phyloP scores from a whole-genome alignment of 176 grass and related monocot genomes.

The Echinochloa phyllopogon region DNA sequence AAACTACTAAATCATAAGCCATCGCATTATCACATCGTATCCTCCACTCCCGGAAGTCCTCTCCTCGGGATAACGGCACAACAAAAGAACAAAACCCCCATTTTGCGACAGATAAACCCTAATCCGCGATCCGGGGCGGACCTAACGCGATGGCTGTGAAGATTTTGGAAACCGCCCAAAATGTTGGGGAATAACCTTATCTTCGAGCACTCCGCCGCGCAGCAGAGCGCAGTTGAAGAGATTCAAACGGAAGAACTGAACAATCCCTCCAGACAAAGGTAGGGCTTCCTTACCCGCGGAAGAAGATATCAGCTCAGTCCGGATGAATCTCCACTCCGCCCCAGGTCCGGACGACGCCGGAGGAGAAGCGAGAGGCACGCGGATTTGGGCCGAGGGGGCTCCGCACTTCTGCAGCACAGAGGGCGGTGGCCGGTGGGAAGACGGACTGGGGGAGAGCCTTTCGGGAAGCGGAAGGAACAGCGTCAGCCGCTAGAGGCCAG shows the following conservation, averaged over 20 bases:
- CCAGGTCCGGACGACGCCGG: neutral
- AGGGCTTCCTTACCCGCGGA: neutral
- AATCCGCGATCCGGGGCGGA: neutral
- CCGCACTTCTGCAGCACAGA: too few relatives aligned
- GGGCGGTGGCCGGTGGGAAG: too few relatives aligned
- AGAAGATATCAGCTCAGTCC: neutral
- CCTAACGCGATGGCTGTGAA: neutral
- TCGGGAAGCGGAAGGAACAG: too few relatives aligned
- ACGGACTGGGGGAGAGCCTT: too few relatives aligned
- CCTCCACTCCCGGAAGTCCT: neutral
- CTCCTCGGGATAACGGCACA: neutral
- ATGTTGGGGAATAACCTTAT: neutral
- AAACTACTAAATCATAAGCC: slow-evolving; percentile 27
- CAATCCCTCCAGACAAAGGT: neutral
- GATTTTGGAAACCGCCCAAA: neutral
- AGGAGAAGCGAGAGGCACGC: too few relatives aligned
- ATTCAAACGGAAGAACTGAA: neutral
- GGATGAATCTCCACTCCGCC: neutral
- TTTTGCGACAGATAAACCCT: slow-evolving; percentile 30
- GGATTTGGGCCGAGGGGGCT: neutral
- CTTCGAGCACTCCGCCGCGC: neutral
- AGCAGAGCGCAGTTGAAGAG: neutral
- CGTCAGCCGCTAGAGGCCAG: too few relatives aligned
- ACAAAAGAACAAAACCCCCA: neutral
- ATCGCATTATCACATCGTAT: neutral